A percentile compares a stretch with the other conserved stretches of the same genome.
These are phyloP conservation scores for Zygnema cylindricum DNA, from an alignment of 139 green algal genomes.

Conservation along the genomic window DNA sequence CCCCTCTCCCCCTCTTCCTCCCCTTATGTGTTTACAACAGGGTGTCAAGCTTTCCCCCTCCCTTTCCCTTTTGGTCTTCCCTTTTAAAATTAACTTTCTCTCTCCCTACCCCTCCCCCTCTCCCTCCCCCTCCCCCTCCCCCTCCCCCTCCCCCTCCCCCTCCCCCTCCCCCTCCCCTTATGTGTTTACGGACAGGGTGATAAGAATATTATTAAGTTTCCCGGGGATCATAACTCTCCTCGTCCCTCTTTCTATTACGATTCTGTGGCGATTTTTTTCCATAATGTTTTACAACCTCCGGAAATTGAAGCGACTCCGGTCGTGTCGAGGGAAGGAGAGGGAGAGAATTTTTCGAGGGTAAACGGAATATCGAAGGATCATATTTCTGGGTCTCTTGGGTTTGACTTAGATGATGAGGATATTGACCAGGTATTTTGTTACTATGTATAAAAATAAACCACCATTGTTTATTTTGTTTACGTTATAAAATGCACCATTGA, in stretches of 20 bases:
- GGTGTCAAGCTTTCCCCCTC: too few species aligned
- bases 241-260: conserved; percentile 88
- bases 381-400: not conserved
- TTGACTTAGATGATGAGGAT: conserved; percentile 14
- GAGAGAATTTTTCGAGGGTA: too few species aligned
- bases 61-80: too few species aligned
- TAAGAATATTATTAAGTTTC: conserved; percentile 87
- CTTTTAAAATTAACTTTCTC: too few species aligned
- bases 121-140: too few species aligned
- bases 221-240: conserved; percentile 92
- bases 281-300: conserved; percentile 74
- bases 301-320: not conserved
- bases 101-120: too few species aligned
- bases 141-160: too few species aligned
- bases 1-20: too few species aligned
- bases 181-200: conserved; percentile 68
- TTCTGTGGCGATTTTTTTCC: conserved; percentile 84
- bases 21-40: too few species aligned
- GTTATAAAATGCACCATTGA: not conserved
- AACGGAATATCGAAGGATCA: too few species aligned
- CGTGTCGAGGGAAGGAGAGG: not conserved
- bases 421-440: conserved; percentile 16
- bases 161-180: too few species aligned
- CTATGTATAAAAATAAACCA: not conserved
- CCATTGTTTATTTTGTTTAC: not conserved